Conservation (phyloP, 768 basidiomycete species). For the Boletus insuetus region DNA sequence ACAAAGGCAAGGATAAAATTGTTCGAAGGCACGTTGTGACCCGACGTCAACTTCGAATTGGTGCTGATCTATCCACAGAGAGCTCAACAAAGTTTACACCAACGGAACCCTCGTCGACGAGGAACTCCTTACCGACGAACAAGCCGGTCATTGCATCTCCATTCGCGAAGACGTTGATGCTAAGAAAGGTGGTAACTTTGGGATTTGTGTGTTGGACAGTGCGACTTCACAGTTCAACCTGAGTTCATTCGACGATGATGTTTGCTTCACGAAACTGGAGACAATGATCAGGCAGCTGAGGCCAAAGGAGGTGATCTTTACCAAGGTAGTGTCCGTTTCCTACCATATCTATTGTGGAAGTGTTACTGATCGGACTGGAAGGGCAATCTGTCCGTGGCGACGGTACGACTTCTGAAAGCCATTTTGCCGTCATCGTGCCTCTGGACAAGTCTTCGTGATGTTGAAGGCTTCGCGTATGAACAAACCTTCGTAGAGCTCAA, state of each 20-base stretch:
- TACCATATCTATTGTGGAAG: not conserved
- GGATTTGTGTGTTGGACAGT: constrained; percentile 89
- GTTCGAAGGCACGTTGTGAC: constrained; percentile 60
- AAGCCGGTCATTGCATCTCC: constrained; percentile 92
- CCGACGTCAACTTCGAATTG: not conserved
- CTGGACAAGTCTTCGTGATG: constrained; percentile 82
- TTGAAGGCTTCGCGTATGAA: constrained; percentile 81
- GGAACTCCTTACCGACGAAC: constrained; percentile 84
- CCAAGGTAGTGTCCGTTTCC: constrained; percentile 56
- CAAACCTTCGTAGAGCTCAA: constrained; percentile 67
- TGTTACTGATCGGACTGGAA: constrained; percentile 28
- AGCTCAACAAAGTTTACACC: constrained; percentile 94
- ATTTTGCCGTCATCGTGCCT: constrained; percentile 78
- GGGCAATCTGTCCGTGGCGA: constrained; percentile 85
- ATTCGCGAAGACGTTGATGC: constrained; percentile 58
- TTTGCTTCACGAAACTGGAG: constrained; percentile 89
- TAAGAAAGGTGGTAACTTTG: constrained; percentile 59
- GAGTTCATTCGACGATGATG: constrained; percentile 86
- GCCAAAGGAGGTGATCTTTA: constrained; percentile 88
- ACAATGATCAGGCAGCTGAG: constrained; percentile 89
- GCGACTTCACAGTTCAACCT: constrained; percentile 94
- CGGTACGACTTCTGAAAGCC: constrained; percentile 76
- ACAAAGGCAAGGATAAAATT: constrained; percentile 78
- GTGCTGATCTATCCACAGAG: constrained; percentile 42
- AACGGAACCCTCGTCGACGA: constrained; percentile 94